These are phyloP conservation scores for Centaurea solstitialis DNA, from an alignment of 129 eudicot genomes.

Conservation along the genomic window DNA sequence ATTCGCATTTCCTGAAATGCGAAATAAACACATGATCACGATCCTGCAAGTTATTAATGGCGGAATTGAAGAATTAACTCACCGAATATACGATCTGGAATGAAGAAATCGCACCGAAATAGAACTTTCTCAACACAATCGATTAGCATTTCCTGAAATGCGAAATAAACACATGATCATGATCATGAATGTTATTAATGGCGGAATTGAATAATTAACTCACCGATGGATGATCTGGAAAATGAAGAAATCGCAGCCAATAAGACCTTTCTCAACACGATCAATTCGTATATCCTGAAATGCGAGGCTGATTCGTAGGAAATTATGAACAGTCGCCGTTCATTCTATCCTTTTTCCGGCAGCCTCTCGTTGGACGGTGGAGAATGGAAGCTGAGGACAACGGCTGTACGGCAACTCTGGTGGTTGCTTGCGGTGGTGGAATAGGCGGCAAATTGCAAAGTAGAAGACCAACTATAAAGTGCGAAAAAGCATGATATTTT, in stretches of 20 bases:
- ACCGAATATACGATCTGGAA: no score
- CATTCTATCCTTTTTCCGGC: conserved; percentile 17
- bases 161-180: no score
- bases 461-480: neutral
- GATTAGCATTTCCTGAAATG: no score
- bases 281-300: conserved; percentile 19
- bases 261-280: conserved; percentile 10
- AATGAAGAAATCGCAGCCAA: conserved; percentile 19
- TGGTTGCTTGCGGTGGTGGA: neutral
- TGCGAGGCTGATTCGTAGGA: conserved; percentile 22
- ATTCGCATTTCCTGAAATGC: conserved; percentile 29
- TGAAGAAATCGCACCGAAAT: no score
- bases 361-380: neutral
- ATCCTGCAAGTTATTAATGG: no score
- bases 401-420: neutral
- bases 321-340: conserved; percentile 23
- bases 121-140: no score
- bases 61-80: no score
- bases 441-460: neutral
- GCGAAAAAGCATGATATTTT: neutral
- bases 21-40: neutral
- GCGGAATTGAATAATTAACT: no score
- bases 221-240: conserved; percentile 27
- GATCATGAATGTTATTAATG: no score
- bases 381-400: neutral